Evolutionary conservation across 208 protist genomes (phyloP).

Genomic region (Angomonas desouzai): DNA sequence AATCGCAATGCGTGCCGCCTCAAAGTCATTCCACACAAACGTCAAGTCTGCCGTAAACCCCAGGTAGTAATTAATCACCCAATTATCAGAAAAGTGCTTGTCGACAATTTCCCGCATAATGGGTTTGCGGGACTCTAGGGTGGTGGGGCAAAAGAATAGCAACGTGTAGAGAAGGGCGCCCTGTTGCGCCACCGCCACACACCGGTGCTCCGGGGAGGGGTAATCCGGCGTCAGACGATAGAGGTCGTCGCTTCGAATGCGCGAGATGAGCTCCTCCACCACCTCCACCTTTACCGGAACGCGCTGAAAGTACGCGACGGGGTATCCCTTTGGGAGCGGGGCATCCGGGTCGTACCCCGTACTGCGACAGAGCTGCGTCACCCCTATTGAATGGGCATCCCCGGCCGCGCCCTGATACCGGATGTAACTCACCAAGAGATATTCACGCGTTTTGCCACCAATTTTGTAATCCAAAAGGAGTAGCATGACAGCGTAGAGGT

Average conservation of each 20-base stretch:
- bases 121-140: slow-evolving; percentile 82
- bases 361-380: slow-evolving; percentile 91
- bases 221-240: slow-evolving; percentile 93
- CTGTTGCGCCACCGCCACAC: slow-evolving; percentile 91
- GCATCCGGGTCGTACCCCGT: slow-evolving; percentile 73
- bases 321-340: slow-evolving; percentile 70
- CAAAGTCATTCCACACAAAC: slow-evolving; percentile 90
- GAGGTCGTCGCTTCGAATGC: slow-evolving; percentile 95
- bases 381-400: slow-evolving; percentile 89
- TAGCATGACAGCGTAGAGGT: slow-evolving; percentile 97
- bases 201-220: slow-evolving; percentile 93
- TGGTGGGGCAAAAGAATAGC: slow-evolving; percentile 96
- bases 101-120: slow-evolving; percentile 98
- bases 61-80: slow-evolving; percentile 97
- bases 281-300: slow-evolving; percentile 56
- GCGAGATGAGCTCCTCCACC: slow-evolving; percentile 89
- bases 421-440: slow-evolving; percentile 96
- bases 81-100: slow-evolving; percentile 98
- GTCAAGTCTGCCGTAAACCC: slow-evolving; percentile 94
- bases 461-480: slow-evolving; percentile 93
- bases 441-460: slow-evolving; percentile 92
- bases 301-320: slow-evolving; percentile 91
- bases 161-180: slow-evolving; percentile 95
- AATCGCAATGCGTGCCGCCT: slow-evolving; percentile 90
- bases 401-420: slow-evolving; percentile 90